Evolutionary conservation across 2,329 filamentous ascomycete species (phyloP).

Genomic region (Colletotrichum graminicola): DNA sequence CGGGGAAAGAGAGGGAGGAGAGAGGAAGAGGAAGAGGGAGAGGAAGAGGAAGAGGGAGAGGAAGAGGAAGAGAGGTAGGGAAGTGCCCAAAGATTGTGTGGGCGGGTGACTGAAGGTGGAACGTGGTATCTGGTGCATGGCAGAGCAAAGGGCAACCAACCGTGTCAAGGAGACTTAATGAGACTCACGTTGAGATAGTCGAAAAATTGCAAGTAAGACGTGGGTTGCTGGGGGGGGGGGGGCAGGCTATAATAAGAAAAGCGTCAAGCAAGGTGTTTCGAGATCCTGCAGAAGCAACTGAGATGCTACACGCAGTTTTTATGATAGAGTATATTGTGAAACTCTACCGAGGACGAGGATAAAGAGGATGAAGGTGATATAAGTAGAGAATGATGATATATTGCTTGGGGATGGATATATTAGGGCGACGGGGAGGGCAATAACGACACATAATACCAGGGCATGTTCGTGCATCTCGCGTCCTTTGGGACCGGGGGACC

Average conservation of each 20-base stretch:
- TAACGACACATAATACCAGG: background rate
- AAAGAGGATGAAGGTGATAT: slow-evolving; percentile 16
- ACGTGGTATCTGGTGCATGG: background rate
- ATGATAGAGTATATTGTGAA: background rate
- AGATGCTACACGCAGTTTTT: slow-evolving; percentile 1
- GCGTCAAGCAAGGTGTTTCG: background rate
- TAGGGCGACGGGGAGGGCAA: background rate
- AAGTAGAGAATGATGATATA: slow-evolving; percentile 19
- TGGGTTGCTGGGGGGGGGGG: slow-evolving; percentile 1
- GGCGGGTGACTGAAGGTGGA: background rate
- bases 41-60: too few species aligned
- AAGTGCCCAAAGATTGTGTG: background rate
- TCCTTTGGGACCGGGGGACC: background rate
- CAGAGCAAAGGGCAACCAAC: slow-evolving; percentile 20
- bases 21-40: background rate
- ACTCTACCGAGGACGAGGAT: background rate
- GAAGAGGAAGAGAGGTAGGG: background rate
- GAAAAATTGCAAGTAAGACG: slow-evolving; percentile 20
- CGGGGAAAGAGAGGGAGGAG: slow-evolving; percentile 4
- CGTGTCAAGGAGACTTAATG: slow-evolving; percentile 8
- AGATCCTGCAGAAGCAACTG: slow-evolving; percentile 18
- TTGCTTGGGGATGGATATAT: background rate
- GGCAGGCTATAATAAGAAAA: background rate
- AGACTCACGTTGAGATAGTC: slow-evolving; percentile 24
- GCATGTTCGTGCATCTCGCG: background rate